Conservation (phyloP, 1,139 yeast genomes). For the Geotrichum cucujoidarum region DNA sequence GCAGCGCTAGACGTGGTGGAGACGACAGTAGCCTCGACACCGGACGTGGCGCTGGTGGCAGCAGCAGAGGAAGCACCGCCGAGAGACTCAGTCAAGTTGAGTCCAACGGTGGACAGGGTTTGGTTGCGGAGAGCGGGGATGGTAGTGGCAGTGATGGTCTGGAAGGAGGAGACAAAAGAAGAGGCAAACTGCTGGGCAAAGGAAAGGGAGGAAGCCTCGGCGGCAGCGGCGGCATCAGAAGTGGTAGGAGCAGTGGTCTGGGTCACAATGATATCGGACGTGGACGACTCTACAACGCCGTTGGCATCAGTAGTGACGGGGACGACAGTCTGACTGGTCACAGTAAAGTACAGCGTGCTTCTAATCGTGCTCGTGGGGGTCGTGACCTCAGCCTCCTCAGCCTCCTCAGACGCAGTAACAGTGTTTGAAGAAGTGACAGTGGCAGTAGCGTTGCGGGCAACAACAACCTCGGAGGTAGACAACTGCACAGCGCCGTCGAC, state of each 20-base stretch:
- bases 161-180: not conserved
- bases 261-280: not conserved
- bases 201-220: slow-evolving; percentile 2
- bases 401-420: not conserved
- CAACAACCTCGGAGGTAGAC: not conserved
- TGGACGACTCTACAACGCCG: not conserved
- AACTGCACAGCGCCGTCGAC: not conserved
- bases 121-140: not conserved
- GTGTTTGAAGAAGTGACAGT: not conserved
- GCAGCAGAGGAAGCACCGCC: slow-evolving; percentile 21
- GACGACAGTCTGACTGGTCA: not conserved
- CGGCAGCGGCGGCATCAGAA: slow-evolving; percentile 1
- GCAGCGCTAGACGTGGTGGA: slow-evolving; percentile 15
- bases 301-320: not conserved
- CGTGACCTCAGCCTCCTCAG: not conserved
- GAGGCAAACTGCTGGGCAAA: not conserved
- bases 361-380: not conserved
- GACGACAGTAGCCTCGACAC: no score
- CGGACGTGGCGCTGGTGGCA: no score
- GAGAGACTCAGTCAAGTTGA: slow-evolving; percentile 19
- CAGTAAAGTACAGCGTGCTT: not conserved
- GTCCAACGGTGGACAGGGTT: not conserved
- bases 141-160: slow-evolving; percentile 1
- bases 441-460: not conserved
- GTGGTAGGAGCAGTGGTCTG: not conserved